These are phyloP conservation scores for Seiridium unicorne DNA, from an alignment of 2,329 filamentous ascomycete genomes.

Conservation along the genomic window DNA sequence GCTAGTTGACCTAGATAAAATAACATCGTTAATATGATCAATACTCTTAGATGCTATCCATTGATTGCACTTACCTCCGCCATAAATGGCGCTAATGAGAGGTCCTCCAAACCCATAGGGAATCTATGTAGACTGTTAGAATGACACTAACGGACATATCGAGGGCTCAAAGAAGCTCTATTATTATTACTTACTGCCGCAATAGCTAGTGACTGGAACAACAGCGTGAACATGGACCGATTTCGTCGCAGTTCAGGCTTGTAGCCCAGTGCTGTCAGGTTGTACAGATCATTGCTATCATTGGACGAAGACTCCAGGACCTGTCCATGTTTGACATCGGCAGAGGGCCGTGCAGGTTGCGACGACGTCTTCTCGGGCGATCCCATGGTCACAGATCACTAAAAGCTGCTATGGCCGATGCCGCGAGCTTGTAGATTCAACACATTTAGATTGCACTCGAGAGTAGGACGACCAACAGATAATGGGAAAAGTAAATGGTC, in stretches of 20 bases:
- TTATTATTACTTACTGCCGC: slow-evolving; percentile 38
- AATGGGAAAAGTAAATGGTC: too few species aligned
- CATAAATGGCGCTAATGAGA: slow-evolving; percentile 34
- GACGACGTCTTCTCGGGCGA: not conserved
- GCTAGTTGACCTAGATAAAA: slow-evolving; percentile 41
- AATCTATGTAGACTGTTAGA: slow-evolving; percentile 30
- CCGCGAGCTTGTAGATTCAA: too few species aligned
- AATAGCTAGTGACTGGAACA: slow-evolving; percentile 61
- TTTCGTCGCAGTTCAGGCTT: slow-evolving; percentile 56
- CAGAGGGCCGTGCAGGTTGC: not conserved
- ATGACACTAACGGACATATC: not conserved
- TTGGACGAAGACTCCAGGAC: not conserved
- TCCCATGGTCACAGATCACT: not conserved
- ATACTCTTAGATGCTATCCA: not conserved
- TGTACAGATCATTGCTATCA: slow-evolving; percentile 7
- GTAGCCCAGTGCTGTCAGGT: slow-evolving; percentile 49
- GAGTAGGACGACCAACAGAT: too few species aligned
- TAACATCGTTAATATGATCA: not conserved
- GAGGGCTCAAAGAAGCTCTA: not conserved
- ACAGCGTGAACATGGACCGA: slow-evolving; percentile 56
- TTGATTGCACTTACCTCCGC: slow-evolving; percentile 28
- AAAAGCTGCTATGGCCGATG: not conserved
- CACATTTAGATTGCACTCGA: too few species aligned
- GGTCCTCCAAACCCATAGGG: slow-evolving; percentile 48
- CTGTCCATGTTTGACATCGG: not conserved